Conservation (phyloP, 768 basidiomycete genomes). For the Megacollybia marginata region DNA sequence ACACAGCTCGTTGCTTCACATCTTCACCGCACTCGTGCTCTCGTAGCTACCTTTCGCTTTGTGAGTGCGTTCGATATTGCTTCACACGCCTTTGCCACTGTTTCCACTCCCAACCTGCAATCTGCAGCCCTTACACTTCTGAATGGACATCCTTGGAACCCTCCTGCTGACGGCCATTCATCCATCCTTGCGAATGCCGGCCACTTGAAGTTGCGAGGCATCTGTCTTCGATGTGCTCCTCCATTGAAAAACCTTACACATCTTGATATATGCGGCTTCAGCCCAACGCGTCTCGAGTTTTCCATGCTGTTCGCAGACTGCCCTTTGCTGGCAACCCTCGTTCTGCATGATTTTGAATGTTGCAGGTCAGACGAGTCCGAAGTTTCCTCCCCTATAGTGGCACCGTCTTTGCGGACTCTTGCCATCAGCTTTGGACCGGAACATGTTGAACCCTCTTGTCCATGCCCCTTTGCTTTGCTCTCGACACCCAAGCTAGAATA, state of each 20-base stretch:
- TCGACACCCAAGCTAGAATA: slow-evolving; percentile 21
- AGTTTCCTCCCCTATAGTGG: too few species aligned
- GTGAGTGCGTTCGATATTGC: not conserved
- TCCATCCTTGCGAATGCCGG: not conserved
- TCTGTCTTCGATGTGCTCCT: slow-evolving; percentile 2
- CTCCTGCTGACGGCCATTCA: not conserved
- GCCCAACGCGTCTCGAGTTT: slow-evolving; percentile 8
- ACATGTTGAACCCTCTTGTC: slow-evolving; percentile 9
- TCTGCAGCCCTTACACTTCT: not conserved
- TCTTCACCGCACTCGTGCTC: not conserved
- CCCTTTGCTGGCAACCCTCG: slow-evolving; percentile 5
- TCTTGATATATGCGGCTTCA: slow-evolving; percentile 12
- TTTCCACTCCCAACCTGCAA: not conserved
- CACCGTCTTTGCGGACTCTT: too few species aligned
- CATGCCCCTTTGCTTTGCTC: slow-evolving; percentile 16
- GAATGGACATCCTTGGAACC: not conserved
- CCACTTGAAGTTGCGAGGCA: slow-evolving; percentile 8
- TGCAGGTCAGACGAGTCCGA: too few species aligned
- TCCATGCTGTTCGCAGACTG: slow-evolving; percentile 9
- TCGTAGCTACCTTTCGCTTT: not conserved
- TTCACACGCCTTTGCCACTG: not conserved
- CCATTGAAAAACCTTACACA: slow-evolving; percentile 7
- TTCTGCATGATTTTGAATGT: slow-evolving; percentile 11
- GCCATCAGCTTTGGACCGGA: not conserved
- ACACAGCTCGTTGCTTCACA: not conserved